Evolutionary conservation across 2,329 filamentous ascomycete genomes (phyloP).

Genomic region (Epichloe scottii): DNA sequence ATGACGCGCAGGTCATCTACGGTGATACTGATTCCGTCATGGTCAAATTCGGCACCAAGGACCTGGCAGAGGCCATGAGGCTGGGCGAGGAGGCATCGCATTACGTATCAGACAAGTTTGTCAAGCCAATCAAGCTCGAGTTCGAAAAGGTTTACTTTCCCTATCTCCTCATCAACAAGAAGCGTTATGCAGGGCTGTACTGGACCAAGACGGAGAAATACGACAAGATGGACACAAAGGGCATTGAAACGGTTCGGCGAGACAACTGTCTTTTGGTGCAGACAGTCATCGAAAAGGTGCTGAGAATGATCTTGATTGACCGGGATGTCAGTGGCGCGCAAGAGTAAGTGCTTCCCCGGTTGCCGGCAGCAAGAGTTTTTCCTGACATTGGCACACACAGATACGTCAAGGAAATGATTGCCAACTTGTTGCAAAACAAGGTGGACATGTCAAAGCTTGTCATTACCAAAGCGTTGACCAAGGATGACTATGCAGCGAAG

Average conservation of each 20-base stretch:
- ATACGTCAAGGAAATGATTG: conserved; percentile 93
- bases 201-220: conserved; percentile 92
- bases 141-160: conserved; percentile 99
- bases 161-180: conserved; percentile 98
- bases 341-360: conserved; percentile 51
- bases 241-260: conserved; percentile 93
- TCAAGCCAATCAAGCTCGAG: conserved; percentile 95
- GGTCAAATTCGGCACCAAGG: conserved; percentile 92
- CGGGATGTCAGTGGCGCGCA: conserved; percentile 81
- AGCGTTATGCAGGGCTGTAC: conserved; percentile 93
- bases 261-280: conserved; percentile 95
- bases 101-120: conserved; percentile 81
- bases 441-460: conserved; percentile 98
- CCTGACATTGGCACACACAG: conserved; percentile 30
- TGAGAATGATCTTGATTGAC: conserved; percentile 92
- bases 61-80: conserved; percentile 82
- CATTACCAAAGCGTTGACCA: conserved; percentile 93
- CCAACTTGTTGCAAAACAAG: conserved; percentile 91
- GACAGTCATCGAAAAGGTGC: conserved; percentile 91
- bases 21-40: conserved; percentile 99
- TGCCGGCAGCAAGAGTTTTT: neutral
- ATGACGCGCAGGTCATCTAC: conserved; percentile 95
- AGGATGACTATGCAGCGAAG: conserved; percentile 77
- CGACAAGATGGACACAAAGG: conserved; percentile 99
- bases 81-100: conserved; percentile 85